These are phyloP conservation scores for Xanthoceras sorbifolium DNA, from an alignment of 345 rosid genomes.

Conservation along the genomic window DNA sequence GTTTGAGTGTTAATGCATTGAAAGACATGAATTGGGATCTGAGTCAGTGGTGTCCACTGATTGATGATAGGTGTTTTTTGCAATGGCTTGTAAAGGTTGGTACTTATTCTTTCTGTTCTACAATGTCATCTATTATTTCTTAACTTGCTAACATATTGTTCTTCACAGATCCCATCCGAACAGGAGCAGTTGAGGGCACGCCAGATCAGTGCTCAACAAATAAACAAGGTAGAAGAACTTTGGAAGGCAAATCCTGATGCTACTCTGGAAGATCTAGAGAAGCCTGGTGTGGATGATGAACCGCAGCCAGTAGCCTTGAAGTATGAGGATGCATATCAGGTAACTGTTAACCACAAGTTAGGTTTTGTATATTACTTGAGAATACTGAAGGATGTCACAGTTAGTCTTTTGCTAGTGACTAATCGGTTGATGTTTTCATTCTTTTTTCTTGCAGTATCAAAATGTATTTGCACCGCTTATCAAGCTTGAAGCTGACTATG, in stretches of 20 bases:
- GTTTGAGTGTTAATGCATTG: slow-evolving; percentile 95
- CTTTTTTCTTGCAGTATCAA: slow-evolving; percentile 77
- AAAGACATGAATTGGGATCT: slow-evolving; percentile 99
- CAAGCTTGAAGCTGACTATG: slow-evolving; percentile 99
- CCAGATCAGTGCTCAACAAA: slow-evolving; percentile 98
- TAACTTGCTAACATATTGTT: slow-evolving; percentile 26
- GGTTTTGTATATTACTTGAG: background rate
- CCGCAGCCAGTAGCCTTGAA: slow-evolving; percentile 94
- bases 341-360: slow-evolving; percentile 23
- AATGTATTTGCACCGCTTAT: slow-evolving; percentile 99
- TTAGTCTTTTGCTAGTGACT: slow-evolving; percentile 1
- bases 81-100: slow-evolving; percentile 99
- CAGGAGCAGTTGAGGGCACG: slow-evolving; percentile 99
- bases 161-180: slow-evolving; percentile 88
- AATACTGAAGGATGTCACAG: background rate
- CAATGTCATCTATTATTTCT: background rate
- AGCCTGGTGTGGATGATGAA: slow-evolving; percentile 99
- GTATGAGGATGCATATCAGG: slow-evolving; percentile 99
- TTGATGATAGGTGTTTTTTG: slow-evolving; percentile 97
- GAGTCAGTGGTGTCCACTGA: slow-evolving; percentile 99
- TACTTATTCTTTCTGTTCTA: background rate
- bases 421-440: slow-evolving; percentile 19
- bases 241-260: slow-evolving; percentile 99
- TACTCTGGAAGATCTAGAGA: slow-evolving; percentile 97
- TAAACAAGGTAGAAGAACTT: slow-evolving; percentile 96